Conservation (phyloP, 1,284 basidiomycete species). For the Ustilago shanxiensis region DNA sequence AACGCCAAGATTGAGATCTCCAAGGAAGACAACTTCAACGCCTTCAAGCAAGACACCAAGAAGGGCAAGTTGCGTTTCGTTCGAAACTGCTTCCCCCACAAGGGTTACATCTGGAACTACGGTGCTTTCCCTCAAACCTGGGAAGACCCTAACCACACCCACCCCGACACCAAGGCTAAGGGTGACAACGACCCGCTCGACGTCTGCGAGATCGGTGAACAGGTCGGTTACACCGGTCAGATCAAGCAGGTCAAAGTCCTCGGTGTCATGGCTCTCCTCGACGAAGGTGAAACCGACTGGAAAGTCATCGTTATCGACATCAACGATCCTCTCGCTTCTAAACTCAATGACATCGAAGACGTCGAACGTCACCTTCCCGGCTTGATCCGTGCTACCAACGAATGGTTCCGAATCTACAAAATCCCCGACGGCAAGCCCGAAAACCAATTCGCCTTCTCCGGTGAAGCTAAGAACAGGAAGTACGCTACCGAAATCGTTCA, state of each 20-base stretch:
- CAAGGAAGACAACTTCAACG: conserved; percentile 97
- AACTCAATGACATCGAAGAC: conserved; percentile 99
- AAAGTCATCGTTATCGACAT: conserved; percentile 84
- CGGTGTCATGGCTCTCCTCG: conserved; percentile 94
- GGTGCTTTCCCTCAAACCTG: conserved; percentile 96
- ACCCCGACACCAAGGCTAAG: conserved; percentile 98
- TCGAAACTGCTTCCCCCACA: conserved; percentile 99
- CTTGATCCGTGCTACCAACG: conserved; percentile 85
- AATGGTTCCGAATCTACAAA: conserved; percentile 89
- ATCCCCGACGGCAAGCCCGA: conserved; percentile 97
- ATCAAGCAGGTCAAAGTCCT: conserved; percentile 99
- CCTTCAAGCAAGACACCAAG: conserved; percentile 98
- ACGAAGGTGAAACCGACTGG: conserved; percentile 69
- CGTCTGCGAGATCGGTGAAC: conserved; percentile 99
- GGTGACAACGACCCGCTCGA: conserved; percentile 99
- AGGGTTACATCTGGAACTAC: conserved; percentile 78
- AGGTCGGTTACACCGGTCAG: conserved; percentile 96
- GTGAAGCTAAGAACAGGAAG: conserved; percentile 97
- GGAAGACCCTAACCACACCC: conserved; percentile 90
- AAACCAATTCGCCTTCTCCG: conserved; percentile 98
- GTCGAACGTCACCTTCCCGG: conserved; percentile 98
- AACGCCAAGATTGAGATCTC: conserved; percentile 97
- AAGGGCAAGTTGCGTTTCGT: conserved; percentile 96
- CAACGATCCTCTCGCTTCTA: conserved; percentile 92
- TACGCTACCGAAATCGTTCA: conserved; percentile 99